Percentiles rank a stretch among this genome's conserved stretches.
phyloP scores from a whole-genome alignment of 1,139 yeast genomes.

The Kodamaea ohmeri region DNA sequence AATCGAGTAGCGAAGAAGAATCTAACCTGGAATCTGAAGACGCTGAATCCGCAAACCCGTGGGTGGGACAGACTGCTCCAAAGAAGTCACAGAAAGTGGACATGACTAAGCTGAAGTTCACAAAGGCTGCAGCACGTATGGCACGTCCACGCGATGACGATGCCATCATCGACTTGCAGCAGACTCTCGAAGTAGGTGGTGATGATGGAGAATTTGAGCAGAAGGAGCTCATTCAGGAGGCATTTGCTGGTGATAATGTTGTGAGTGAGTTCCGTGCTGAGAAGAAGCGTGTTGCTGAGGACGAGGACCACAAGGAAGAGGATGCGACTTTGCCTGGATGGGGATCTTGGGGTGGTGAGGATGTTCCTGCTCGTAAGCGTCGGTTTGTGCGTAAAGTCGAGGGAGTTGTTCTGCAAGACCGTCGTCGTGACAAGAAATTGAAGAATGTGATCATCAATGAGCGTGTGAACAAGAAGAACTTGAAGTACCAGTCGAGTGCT shows the following conservation, averaged over 20 bases:
- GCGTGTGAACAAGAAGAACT: constrained; percentile 75
- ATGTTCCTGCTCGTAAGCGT: constrained; percentile 48
- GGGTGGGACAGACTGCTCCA: constrained; percentile 51
- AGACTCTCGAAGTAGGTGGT: constrained; percentile 37
- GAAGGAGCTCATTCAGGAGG: constrained; percentile 78
- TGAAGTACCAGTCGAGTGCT: constrained; percentile 77
- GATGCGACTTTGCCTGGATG: constrained; percentile 92
- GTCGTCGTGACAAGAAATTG: constrained; percentile 74
- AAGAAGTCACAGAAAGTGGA: constrained; percentile 51
- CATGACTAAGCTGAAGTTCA: constrained; percentile 55
- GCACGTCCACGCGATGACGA: constrained; percentile 34
- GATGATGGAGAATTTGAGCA: constrained; percentile 60
- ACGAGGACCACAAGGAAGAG: constrained; percentile 84
- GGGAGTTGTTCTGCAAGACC: constrained; percentile 69
- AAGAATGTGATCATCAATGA: constrained; percentile 88
- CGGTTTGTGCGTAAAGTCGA: constrained; percentile 65
- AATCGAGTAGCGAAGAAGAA: neutral
- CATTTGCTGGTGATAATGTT: constrained; percentile 97
- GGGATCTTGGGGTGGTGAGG: constrained; percentile 82
- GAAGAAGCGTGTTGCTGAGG: constrained; percentile 62
- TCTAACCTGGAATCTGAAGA: constrained; percentile 22
- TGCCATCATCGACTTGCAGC: constrained; percentile 45
- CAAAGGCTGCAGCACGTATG: constrained; percentile 52
- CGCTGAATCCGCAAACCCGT: constrained; percentile 73
- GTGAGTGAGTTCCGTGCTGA: constrained; percentile 75